Evolutionary conservation across 2,329 filamentous ascomycete species (phyloP).

Genomic region (Alternaria ethzedia): DNA sequence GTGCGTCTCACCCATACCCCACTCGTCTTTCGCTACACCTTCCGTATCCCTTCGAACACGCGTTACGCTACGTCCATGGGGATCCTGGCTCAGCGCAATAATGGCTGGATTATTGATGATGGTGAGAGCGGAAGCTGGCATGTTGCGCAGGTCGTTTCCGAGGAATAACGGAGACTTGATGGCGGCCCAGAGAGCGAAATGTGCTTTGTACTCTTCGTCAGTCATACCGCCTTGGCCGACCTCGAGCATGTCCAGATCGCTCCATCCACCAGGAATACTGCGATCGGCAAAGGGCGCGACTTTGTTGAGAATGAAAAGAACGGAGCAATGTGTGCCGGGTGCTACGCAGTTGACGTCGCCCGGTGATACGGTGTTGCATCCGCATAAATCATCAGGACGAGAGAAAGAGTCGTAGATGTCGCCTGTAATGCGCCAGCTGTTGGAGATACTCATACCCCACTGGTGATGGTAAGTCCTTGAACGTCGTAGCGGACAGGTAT

Average conservation of each 20-base stretch:
- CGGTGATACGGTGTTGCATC: constrained; percentile 31
- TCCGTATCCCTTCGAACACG: constrained; percentile 26
- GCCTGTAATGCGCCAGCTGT: constrained; percentile 44
- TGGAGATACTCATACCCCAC: constrained; percentile 45
- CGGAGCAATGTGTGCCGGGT: constrained; percentile 37
- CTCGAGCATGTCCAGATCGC: constrained; percentile 42
- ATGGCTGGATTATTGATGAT: constrained; percentile 49
- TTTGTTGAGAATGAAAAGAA: constrained; percentile 40
- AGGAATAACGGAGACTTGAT: constrained; percentile 54
- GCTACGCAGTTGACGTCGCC: constrained; percentile 34
- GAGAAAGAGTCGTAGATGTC: constrained; percentile 42
- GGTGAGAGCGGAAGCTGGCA: constrained; percentile 48
- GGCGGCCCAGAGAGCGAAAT: constrained; percentile 52
- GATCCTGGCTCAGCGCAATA: constrained; percentile 34
- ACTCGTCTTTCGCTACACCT: constrained; percentile 27
- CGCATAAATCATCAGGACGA: constrained; percentile 35
- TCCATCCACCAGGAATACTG: constrained; percentile 39
- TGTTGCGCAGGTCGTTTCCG: constrained; percentile 50
- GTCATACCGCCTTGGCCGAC: constrained; percentile 38
- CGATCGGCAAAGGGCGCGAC: constrained; percentile 34
- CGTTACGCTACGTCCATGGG: constrained; percentile 30
- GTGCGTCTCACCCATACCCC: constrained; percentile 33
- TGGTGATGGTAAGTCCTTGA: constrained; percentile 6
- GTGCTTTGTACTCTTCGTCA: constrained; percentile 44
- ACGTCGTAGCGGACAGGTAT: not conserved